Evolutionary conservation across 768 basidiomycete genomes (phyloP), one percentile per base, ranked within the genome.

Genomic region (Clitopilus hobsonii): DNA sequence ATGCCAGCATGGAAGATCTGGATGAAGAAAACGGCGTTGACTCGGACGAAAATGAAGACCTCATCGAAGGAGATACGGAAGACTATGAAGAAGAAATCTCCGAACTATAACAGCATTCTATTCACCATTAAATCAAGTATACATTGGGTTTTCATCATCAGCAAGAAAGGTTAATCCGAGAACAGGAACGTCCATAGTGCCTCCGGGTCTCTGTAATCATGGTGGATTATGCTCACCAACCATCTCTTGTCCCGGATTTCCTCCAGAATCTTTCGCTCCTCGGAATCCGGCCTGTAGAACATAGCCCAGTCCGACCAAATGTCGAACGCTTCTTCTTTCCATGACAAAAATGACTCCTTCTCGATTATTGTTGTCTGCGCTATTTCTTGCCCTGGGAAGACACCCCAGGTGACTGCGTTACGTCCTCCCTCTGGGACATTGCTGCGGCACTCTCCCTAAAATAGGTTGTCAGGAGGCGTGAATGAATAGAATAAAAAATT

Each of bases 351-450:
- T 13, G 93, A 96, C 65, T 94, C 89, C 50, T 83, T 83, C 65
- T 98, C 97, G 29, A 99, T 98, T 60, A 98, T 94, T 0, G 97
- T 99, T 5, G 96, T 91, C 64, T 98, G 96, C 1, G 88, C 83
- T 47, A 99, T 88, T 70, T 99, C 97, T 66, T 97, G 91, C 0
- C 93, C 97, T 0, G 94, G 92, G 69, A 99, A 99, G 5, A 98
- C 88, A 54, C 95, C 97, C 97, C 97, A 99, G 1, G 97, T 99
- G 6, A 99, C 97, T 0, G 94, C 95, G 68, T 98, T 98, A 54
- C 91, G 82, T 13, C 84, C 88, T 28, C 82, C 84, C 47, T 87
- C 83, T 1, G 81, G 76, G 22, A 96, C 83, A 66, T 97, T 98
- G 11, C 84, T 93, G 59, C 77, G 74, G 57, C 79, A 85, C 49